A percentile compares a stretch with the other conserved stretches of the same genome.
These are phyloP conservation scores for Epichloe amarillans DNA, from an alignment of 2,329 filamentous ascomycete genomes.

Conservation along the genomic window DNA sequence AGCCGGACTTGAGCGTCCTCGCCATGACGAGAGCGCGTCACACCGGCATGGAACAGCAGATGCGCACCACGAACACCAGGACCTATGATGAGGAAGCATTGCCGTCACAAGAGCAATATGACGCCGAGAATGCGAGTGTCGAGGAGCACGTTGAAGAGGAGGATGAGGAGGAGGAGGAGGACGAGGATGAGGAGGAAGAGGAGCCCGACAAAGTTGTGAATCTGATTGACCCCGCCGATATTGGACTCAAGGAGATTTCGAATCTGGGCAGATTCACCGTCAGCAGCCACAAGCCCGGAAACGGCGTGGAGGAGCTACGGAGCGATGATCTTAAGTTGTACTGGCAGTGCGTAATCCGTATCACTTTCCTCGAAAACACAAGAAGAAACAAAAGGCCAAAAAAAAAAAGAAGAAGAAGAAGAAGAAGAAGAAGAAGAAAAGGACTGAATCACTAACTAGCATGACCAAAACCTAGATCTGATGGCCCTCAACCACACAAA, in stretches of 20 bases:
- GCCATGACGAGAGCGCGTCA: constrained; percentile 19
- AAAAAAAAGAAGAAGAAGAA: too few relatives aligned
- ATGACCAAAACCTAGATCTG: constrained; percentile 41
- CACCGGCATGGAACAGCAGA: constrained; percentile 13
- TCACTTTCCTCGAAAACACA: neutral
- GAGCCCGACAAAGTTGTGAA: constrained; percentile 23
- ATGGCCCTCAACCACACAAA: constrained; percentile 71
- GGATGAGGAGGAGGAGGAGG: constrained; percentile 22
- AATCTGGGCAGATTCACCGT: constrained; percentile 75
- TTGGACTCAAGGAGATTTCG: constrained; percentile 66
- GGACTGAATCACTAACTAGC: neutral
- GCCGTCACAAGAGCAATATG: constrained; percentile 19
- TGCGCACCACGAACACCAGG: constrained; percentile 14
- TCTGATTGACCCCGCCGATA: constrained; percentile 40
- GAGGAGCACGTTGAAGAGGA: constrained; percentile 15
- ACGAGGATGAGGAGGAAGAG: constrained; percentile 19
- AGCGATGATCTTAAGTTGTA: constrained; percentile 59
- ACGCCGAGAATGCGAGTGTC: constrained; percentile 18
- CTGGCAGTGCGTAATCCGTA: constrained; percentile 52
- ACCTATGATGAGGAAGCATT: constrained; percentile 16
- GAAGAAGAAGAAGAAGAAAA: neutral
- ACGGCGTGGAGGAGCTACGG: constrained; percentile 62
- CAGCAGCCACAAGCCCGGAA: constrained; percentile 68
- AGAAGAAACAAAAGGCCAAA: neutral
- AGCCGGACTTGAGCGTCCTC: constrained; percentile 25